Conservation (phyloP, 805 yeast genomes). For the Metschnikowia similis region DNA sequence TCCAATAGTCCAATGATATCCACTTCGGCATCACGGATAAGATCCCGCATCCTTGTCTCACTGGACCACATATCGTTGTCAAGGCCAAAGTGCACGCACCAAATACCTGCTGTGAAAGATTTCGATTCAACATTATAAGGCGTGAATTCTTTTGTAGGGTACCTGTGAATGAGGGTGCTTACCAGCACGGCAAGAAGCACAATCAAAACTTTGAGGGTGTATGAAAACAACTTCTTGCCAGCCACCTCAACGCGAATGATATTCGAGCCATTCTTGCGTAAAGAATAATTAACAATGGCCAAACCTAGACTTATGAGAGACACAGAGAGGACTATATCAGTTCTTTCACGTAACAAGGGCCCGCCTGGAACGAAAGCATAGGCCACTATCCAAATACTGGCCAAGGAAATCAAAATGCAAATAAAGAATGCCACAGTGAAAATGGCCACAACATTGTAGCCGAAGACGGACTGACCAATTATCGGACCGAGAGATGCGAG, state of each 20-base stretch:
- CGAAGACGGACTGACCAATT: slow-evolving; percentile 53
- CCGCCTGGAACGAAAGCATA: slow-evolving; percentile 98
- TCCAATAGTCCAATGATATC: slow-evolving; percentile 91
- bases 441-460: slow-evolving; percentile 52
- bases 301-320: slow-evolving; percentile 51
- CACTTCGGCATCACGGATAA: slow-evolving; percentile 78
- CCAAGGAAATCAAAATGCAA: slow-evolving; percentile 57
- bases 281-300: slow-evolving; percentile 45
- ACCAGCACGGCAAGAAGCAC: slow-evolving; percentile 49
- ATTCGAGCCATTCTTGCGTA: slow-evolving; percentile 22
- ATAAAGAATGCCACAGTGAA: slow-evolving; percentile 48
- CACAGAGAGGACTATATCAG: slow-evolving; percentile 63
- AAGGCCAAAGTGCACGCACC: slow-evolving; percentile 97
- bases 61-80: slow-evolving; percentile 98
- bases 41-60: slow-evolving; percentile 82
- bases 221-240: slow-evolving; percentile 18
- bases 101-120: slow-evolving; percentile 88
- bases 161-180: slow-evolving; percentile 52
- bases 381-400: slow-evolving; percentile 95
- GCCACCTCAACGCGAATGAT: slow-evolving; percentile 20
- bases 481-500: slow-evolving; percentile 57
- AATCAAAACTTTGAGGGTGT: slow-evolving; percentile 32
- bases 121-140: slow-evolving; percentile 48
- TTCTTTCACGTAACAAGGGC: slow-evolving; percentile 78
- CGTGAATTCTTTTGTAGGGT: slow-evolving; percentile 62